phyloP scores from a whole-genome alignment of 2,329 filamentous ascomycete genomes.

The Thielaviopsis punctulata region DNA sequence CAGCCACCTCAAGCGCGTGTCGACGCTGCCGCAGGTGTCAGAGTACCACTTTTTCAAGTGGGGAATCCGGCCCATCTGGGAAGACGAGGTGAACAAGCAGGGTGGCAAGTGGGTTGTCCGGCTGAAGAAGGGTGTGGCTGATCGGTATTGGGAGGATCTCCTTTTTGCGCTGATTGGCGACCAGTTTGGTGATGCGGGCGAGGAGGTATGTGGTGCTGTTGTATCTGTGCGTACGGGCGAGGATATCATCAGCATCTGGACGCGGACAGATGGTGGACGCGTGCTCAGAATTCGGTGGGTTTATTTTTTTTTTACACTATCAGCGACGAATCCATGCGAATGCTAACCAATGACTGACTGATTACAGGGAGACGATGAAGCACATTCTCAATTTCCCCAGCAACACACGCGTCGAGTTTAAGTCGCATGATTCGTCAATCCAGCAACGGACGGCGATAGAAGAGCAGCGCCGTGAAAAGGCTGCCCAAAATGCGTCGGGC shows the following conservation, averaged over 20 bases:
- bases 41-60: constrained; percentile 99
- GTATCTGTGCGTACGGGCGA: constrained; percentile 89
- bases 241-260: constrained; percentile 97
- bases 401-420: constrained; percentile 86
- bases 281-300: constrained; percentile 90
- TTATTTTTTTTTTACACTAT: constrained; percentile 8
- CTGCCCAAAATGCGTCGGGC: constrained; percentile 24
- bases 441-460: constrained; percentile 80
- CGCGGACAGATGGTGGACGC: constrained; percentile 75
- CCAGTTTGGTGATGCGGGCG: constrained; percentile 79
- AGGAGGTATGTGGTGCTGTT: constrained; percentile 90
- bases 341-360: no score
- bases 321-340: no score
- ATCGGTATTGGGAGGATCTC: constrained; percentile 93
- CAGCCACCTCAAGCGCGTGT: constrained; percentile 95
- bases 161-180: constrained; percentile 82
- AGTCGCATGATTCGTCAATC: constrained; percentile 91
- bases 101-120: constrained; percentile 97
- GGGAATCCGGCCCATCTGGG: constrained; percentile 94
- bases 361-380: constrained; percentile 77
- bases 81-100: constrained; percentile 96
- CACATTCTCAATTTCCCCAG: constrained; percentile 68
- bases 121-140: constrained; percentile 90
- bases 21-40: constrained; percentile 89
- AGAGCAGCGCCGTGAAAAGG: constrained; percentile 78